Base-by-base conservation (phyloP, 345 rosid species). In the Salix caprea region DNA sequence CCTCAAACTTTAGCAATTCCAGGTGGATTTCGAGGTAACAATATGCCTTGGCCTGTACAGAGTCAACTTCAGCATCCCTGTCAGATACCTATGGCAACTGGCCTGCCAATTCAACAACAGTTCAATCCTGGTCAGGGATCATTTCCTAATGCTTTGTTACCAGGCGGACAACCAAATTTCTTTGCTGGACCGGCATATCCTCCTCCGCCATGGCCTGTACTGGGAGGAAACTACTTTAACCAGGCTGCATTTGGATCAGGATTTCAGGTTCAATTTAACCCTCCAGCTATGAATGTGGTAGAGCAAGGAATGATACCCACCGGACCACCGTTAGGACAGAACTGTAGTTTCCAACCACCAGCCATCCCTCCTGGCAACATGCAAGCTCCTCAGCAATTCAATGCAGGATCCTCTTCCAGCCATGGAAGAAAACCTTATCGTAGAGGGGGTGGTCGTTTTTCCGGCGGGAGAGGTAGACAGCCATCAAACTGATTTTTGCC, bases 51-150 rank as follows among this genome's bases (percentile, higher is more conserved):
- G 91, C 77, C 85, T 36, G 67, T 87, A 11, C 88, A 79, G 81
- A 78, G 71, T 81, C 85, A 83, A 77, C 86, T 82, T 58, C 97
- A 86, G 79, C 79, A 77, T 44, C 87, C 86, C 6, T 73, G 48
- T 65, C 87, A 76, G 65, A 82, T 83, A 71, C 86, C 86, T 32
- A 72, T 81, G 44, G 77, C 78, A 30, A 88, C 78, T 72, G 78
- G 74, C 12, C 76, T 87, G 84, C 88, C 82, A 72, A 82, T 83
- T 70, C 90, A 83, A 82, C 94, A 83, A 74, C 87, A 81, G 73
- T 87, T 89, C 77, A 82, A 81, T 78, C 84, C 84, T 78, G 80
- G 74, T 39, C 88, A 86, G 84, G 78, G 76, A 74, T 14, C 85
- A 34, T 78, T 78, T 80, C 88, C 91, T 6, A 81, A 69, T 67